Evolutionary conservation across 148 eudicot species (phyloP).

Genomic region (Bassia scoparia): DNA sequence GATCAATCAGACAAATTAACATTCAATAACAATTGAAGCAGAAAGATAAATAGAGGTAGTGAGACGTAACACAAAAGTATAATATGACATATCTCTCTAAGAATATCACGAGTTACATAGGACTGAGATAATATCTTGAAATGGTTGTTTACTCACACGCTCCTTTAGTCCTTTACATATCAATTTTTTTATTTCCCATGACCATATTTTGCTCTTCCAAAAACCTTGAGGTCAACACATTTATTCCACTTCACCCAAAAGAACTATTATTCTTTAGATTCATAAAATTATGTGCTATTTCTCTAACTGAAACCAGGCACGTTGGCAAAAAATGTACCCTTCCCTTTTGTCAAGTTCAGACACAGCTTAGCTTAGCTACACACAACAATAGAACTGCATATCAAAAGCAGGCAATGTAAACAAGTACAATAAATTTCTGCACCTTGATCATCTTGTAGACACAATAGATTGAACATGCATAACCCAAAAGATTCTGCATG

Average conservation of each 20-base stretch:
- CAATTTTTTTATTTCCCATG: neutral
- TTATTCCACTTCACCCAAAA: neutral
- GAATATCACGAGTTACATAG: neutral
- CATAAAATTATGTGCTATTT: neutral
- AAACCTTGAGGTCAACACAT: neutral
- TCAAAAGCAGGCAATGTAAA: neutral
- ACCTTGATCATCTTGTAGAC: slow-evolving; percentile 98
- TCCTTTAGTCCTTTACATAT: neutral
- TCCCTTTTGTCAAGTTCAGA: neutral
- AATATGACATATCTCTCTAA: neutral
- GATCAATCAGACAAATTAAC: slow-evolving; percentile 23
- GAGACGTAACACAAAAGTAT: neutral
- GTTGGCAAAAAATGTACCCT: neutral
- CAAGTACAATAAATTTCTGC: neutral
- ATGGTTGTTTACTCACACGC: neutral
- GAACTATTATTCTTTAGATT: too few relatives aligned
- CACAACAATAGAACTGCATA: neutral
- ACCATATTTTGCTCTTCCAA: neutral
- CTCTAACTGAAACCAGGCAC: neutral
- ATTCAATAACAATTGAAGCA: slow-evolving; percentile 6
- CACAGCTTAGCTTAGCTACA: neutral
- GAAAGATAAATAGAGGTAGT: neutral
- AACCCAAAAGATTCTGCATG: slow-evolving; percentile 92
- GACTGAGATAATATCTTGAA: neutral
- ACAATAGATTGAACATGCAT: slow-evolving; percentile 92